Conservation (phyloP, 2,329 filamentous ascomycete species). For the Colletotrichum lupini region DNA sequence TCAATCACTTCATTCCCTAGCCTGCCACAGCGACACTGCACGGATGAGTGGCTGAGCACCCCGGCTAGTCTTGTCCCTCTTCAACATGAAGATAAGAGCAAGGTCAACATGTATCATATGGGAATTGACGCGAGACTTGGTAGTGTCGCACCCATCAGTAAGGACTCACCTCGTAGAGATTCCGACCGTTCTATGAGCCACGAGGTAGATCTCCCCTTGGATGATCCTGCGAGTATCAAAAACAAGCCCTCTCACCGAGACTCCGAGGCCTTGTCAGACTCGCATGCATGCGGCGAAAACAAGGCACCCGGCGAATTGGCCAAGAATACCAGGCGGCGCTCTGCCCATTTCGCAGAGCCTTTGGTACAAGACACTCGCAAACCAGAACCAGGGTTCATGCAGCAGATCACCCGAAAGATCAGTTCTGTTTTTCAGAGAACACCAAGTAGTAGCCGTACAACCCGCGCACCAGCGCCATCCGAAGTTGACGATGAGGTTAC, state of each 20-base stretch:
- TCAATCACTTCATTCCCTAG: constrained; percentile 48
- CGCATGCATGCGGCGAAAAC: neutral
- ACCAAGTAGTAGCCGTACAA: neutral
- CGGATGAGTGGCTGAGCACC: constrained; percentile 46
- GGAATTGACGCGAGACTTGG: constrained; percentile 46
- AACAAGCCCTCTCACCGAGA: neutral
- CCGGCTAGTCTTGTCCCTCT: constrained; percentile 27
- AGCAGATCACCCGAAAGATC: constrained; percentile 23
- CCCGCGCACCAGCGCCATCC: constrained; percentile 5
- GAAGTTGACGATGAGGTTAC: neutral
- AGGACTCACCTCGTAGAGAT: constrained; percentile 29
- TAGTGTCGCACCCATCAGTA: constrained; percentile 18
- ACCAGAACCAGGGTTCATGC: constrained; percentile 1
- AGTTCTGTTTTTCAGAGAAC: constrained; percentile 28
- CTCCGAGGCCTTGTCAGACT: neutral
- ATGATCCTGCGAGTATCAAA: neutral
- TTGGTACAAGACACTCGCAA: neutral
- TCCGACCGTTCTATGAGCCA: constrained; percentile 34
- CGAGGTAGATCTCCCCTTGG: constrained; percentile 37
- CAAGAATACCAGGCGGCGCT: neutral
- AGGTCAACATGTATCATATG: constrained; percentile 40
- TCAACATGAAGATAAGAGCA: neutral
- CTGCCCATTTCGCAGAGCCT: neutral
- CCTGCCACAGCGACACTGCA: constrained; percentile 45
- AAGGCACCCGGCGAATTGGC: neutral